Base-by-base conservation (phyloP, 1,284 basidiomycete genomes). In the Heterobasidion occidentale region DNA sequence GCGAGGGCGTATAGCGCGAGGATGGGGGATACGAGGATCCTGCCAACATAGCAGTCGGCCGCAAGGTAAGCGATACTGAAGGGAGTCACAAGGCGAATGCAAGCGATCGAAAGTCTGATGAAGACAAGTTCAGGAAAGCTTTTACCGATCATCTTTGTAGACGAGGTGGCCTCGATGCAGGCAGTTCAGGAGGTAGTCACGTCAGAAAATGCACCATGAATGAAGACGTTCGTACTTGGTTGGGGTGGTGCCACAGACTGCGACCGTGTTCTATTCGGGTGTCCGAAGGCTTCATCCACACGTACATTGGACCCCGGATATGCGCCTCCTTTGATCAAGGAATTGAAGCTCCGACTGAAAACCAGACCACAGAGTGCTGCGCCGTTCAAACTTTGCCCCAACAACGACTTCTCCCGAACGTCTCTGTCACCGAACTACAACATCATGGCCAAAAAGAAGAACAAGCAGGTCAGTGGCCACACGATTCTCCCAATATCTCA, bases 401-500 rank as follows among this genome's bases (percentile, higher is more conserved):
- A 27, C 27, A 27, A 27, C 27, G 27, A 27, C 27, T 27, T 27
- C 27, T 27, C 27, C 27, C 27, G 27, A 27, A 27, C 27, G 27
- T 27, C 27, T 27, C 27, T 27, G 27, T 27, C 27, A 27, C 27
- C 27, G 6, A 27, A 27, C 27, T 27, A 27, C 27, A 27, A 46
- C 55, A 62, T 53, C 20, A 89, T 90, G 88, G 85, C 79, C 34
- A 90, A 90, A 73, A 90, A 90, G 73, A 90, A 89, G 79, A 90
- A 80, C 64, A 89, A 87, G 70, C 86, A 86, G 77, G 87, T 83
- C 52, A 36, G 73, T 63, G 9, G 20, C 15, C 12, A 20, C 20
- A 17, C 52, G 36, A 14, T 19, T n/a, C 36, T 15, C 34, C 11
- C 36, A 11, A 3, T 48, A 38, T 4, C 14, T 36, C 33, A 48